Evolutionary conservation across 768 basidiomycete species (phyloP), one percentile per base, ranked within the genome.

Genomic region (Tricholoma matsutake): DNA sequence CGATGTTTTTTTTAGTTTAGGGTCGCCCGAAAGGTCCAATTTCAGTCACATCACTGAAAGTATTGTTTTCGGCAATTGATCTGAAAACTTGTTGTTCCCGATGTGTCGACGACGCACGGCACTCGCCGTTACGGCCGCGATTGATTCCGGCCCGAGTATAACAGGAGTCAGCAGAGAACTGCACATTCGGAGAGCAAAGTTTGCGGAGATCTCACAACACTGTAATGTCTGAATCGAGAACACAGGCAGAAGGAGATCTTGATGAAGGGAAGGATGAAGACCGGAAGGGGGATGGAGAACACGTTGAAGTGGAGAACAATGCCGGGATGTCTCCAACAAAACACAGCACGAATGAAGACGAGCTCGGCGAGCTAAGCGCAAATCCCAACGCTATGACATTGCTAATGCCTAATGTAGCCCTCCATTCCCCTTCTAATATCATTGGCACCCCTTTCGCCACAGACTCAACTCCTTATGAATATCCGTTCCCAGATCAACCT

Each of bases 361-460:
- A 28, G 22, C 3, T 25, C 22, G 22, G 22, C n/a, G n/a, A 43
- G 18, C n/a, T 18, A 20, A 47, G 22, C 22, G 22, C 22, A 25
- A 25, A 25, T 25, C 22, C 3, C 22, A 25, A 25, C 1, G 25
- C 13, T 31, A 31, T 31, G 57, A 11, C 37, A 22, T 25, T 59
- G 41, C 7, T 41, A 1, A 32, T 39, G 6, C 37, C 62, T n/a
- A 55, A 64, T 41, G n/a, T 57, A 3, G 25, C 60, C 41, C 41
- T 71, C 8, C 72, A 73, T 59, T 73, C 73, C 1, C 72, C 73
- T 8, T 68, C 70, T 13, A 58, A 69, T 11, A 73, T 75, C 47
- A 45, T 76, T 20, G 74, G 75, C 22, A 75, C 75, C 1, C 75
- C 75, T 18, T 76, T 75, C 54, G 68, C 71, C 28, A 70, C 69